Evolutionary conservation across 2,329 filamentous ascomycete genomes (phyloP).

Genomic region (Diaporthe citri): DNA sequence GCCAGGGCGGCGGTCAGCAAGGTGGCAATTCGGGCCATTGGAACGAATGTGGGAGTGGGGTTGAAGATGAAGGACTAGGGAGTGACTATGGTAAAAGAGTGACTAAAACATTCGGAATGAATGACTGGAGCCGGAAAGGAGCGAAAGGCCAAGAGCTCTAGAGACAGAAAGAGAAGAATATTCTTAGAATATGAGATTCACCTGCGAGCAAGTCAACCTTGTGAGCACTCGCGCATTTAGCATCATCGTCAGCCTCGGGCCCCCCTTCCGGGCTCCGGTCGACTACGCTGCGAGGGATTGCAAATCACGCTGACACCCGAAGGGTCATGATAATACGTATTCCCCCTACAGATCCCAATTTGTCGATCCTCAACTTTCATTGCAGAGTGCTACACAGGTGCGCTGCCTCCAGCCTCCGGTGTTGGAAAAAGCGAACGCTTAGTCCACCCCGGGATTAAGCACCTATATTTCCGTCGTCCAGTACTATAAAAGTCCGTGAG

Average conservation of each 20-base stretch:
- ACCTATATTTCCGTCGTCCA: too few species aligned
- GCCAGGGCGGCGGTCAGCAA: slow-evolving; percentile 14
- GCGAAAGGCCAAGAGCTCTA: neutral
- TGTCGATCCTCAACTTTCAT: neutral
- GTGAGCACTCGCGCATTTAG: slow-evolving; percentile 16
- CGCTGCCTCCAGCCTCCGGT: neutral
- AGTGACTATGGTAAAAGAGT: slow-evolving; percentile 4
- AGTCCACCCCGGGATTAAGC: too few species aligned
- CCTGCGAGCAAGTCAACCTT: neutral
- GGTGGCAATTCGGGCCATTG: neutral
- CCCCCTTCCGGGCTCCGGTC: slow-evolving; percentile 2
- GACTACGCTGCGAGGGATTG: neutral
- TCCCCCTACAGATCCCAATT: slow-evolving; percentile 21
- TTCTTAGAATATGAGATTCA: neutral
- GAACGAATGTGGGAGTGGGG: neutral
- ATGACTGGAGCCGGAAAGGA: neutral
- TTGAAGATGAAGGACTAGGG: neutral
- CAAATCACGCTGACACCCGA: slow-evolving; percentile 1
- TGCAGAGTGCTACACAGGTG: neutral
- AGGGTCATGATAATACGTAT: neutral
- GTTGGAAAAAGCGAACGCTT: too few species aligned
- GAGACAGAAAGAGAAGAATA: neutral
- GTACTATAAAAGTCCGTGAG: neutral
- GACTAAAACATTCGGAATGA: slow-evolving; percentile 1
- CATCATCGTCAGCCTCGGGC: neutral